These are phyloP conservation scores for Xylaria longipes DNA, from an alignment of 495 filamentous ascomycete genomes.

Conservation along the genomic window DNA sequence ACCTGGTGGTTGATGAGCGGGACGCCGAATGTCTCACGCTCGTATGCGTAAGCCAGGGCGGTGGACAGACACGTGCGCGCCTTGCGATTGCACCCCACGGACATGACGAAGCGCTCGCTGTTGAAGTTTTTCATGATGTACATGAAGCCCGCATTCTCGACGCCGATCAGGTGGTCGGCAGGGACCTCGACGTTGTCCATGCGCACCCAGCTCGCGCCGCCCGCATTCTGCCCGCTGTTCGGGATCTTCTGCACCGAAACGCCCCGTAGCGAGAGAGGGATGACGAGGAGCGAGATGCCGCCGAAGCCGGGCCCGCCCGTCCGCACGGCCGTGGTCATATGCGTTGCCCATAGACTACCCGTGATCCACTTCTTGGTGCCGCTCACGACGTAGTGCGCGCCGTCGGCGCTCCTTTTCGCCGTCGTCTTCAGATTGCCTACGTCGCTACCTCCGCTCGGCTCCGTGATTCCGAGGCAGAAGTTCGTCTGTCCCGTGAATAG, in stretches of 20 bases:
- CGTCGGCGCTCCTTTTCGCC: constrained; percentile 64
- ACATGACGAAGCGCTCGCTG: constrained; percentile 53
- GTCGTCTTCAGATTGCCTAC: constrained; percentile 70
- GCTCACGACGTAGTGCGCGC: constrained; percentile 63
- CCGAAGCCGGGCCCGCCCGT: constrained; percentile 57
- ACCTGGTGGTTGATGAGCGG: constrained; percentile 52
- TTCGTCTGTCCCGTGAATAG: constrained; percentile 68
- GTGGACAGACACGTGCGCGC: constrained; percentile 56
- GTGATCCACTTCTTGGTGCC: constrained; percentile 80
- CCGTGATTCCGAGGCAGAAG: constrained; percentile 72
- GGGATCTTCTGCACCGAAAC: constrained; percentile 41
- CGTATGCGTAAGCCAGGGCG: constrained; percentile 53
- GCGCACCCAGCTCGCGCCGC: constrained; percentile 56
- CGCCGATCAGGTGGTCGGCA: constrained; percentile 69
- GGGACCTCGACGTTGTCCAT: constrained; percentile 83
- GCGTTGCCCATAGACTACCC: constrained; percentile 69
- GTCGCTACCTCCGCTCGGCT: constrained; percentile 65
- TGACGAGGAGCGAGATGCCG: constrained; percentile 60
- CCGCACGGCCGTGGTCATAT: constrained; percentile 68
- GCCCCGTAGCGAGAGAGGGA: constrained; percentile 55
- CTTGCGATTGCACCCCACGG: constrained; percentile 51
- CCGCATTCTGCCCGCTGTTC: constrained; percentile 35
- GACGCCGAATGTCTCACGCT: constrained; percentile 56
- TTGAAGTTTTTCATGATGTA: constrained; percentile 69
- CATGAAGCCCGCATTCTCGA: constrained; percentile 81